Evolutionary conservation across 2,329 filamentous ascomycete genomes (phyloP).

Genomic region (Hirsutella thompsonii): DNA sequence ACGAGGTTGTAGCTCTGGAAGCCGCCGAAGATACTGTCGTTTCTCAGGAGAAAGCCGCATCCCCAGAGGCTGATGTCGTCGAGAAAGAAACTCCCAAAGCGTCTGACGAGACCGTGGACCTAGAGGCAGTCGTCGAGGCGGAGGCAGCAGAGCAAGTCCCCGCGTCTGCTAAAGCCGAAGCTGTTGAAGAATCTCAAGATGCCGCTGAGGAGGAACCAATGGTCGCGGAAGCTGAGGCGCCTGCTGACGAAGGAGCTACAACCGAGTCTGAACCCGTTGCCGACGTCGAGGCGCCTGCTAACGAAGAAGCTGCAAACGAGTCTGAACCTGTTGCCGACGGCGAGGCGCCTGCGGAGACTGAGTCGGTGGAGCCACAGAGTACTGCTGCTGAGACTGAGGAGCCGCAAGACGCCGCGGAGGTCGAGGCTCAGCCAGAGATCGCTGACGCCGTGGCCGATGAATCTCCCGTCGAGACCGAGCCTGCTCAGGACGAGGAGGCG

Average conservation of each 20-base stretch:
- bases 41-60: too few species aligned
- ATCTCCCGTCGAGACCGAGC: constrained; percentile 1
- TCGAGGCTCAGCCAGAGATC: neutral
- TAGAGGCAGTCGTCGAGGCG: neutral
- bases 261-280: constrained; percentile 1
- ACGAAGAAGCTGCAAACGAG: neutral
- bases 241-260: neutral
- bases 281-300: neutral
- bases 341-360: neutral
- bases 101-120: too few species aligned
- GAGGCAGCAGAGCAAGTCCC: neutral
- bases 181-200: constrained; percentile 2
- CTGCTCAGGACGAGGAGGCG: neutral
- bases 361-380: neutral
- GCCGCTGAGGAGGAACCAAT: constrained; percentile 3
- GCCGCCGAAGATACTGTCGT: constrained; percentile 2
- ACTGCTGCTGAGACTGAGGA: neutral
- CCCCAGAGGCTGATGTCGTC: too few species aligned
- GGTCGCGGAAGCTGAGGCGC: neutral
- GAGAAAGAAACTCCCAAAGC: too few species aligned
- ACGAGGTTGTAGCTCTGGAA: constrained; percentile 5
- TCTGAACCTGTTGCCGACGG: neutral
- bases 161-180: constrained; percentile 5
- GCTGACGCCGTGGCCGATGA: neutral
- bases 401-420: neutral